A percentile compares a stretch with the other conserved stretches of the same genome.
phyloP scores from a whole-genome alignment of 345 rosid genomes.

The Hibiscus trionum region DNA sequence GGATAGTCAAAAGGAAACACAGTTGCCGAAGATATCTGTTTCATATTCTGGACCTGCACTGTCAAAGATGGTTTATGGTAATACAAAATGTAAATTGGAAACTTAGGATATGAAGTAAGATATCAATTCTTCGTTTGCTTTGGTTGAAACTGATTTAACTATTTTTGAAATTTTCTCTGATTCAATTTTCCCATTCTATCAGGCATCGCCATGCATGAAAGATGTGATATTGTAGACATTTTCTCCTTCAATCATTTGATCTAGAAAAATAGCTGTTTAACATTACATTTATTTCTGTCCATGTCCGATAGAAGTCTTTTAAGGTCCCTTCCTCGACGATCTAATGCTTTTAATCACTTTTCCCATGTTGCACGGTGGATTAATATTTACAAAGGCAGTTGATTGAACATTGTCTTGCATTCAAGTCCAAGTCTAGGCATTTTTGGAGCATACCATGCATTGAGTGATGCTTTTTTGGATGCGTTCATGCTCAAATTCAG shows the following conservation, averaged over 20 bases:
- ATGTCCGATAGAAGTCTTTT: not conserved
- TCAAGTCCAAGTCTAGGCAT: not conserved
- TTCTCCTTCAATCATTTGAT: not conserved
- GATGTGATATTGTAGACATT: not conserved
- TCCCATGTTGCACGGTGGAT: not conserved
- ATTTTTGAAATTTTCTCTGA: not conserved
- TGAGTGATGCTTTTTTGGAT: not conserved
- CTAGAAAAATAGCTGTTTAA: not conserved
- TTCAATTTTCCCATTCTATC: too few relatives aligned
- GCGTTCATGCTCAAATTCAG: not conserved
- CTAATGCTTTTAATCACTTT: not conserved
- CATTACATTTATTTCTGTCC: not conserved
- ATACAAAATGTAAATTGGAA: conserved; percentile 11
- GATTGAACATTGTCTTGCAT: not conserved
- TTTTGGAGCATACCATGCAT: not conserved
- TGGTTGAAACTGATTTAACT: not conserved
- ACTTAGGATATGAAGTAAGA: not conserved
- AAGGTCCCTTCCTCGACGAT: not conserved
- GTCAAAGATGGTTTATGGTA: conserved; percentile 24
- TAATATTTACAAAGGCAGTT: not conserved
- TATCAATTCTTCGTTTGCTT: not conserved
- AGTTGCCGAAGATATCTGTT: conserved; percentile 6
- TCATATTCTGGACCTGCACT: conserved; percentile 12
- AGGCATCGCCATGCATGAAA: not conserved
- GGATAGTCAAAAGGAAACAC: conserved; percentile 5